Evolutionary conservation across 345 rosid species (phyloP).

Genomic region (Sisymbrium irio): DNA sequence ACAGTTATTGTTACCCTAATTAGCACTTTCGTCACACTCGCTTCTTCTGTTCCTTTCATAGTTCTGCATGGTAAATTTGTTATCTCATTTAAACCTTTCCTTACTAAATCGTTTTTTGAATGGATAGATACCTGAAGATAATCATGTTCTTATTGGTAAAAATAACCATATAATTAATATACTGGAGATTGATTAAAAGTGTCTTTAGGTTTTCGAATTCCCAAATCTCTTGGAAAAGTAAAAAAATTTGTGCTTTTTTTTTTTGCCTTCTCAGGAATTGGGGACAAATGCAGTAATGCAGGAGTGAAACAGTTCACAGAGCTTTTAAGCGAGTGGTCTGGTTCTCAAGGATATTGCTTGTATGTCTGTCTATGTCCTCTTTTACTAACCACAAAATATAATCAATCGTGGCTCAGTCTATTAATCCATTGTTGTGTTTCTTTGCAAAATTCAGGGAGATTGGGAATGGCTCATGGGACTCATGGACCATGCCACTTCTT

Average conservation of each 20-base stretch:
- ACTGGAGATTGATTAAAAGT: background rate
- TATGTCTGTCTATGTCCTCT: constrained; percentile 35
- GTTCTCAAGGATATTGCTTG: constrained; percentile 83
- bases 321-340: constrained; percentile 72
- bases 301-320: constrained; percentile 63
- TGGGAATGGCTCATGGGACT: constrained; percentile 92
- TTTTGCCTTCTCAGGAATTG: constrained; percentile 48
- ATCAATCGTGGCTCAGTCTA: background rate
- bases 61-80: constrained; percentile 62
- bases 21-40: constrained; percentile 25
- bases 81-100: background rate
- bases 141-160: background rate
- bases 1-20: constrained; percentile 12
- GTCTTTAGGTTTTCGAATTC: constrained; percentile 6
- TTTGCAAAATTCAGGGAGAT: constrained; percentile 52
- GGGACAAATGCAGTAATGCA: constrained; percentile 59
- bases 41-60: constrained; percentile 62
- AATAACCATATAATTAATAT: no score
- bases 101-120: background rate
- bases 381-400: background rate
- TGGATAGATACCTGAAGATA: no score
- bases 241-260: background rate
- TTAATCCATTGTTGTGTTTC: background rate
- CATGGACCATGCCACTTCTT: constrained; percentile 81
- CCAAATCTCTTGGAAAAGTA: background rate